phyloP scores from a whole-genome alignment of 2,329 filamentous ascomycete species.

The Colletotrichum endophyticum region DNA sequence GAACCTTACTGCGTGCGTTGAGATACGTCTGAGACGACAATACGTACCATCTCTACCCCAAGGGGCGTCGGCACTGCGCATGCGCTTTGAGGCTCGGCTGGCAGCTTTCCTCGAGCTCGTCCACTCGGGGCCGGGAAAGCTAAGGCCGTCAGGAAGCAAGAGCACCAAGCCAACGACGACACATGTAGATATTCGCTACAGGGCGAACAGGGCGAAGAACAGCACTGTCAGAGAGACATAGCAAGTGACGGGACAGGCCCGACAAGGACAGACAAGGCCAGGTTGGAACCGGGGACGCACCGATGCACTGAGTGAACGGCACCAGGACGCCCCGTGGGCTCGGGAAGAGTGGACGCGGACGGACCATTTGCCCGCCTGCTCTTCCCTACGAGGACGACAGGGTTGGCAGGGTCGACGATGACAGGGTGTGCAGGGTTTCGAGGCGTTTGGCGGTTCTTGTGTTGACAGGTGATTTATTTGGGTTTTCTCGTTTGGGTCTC shows the following conservation, averaged over 20 bases:
- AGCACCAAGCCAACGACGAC: not conserved
- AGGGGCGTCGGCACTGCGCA: not conserved
- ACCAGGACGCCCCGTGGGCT: slow-evolving; percentile 16
- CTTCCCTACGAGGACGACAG: not conserved
- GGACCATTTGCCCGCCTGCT: slow-evolving; percentile 9
- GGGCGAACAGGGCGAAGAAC: too few species aligned
- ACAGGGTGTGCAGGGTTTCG: not conserved
- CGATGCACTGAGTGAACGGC: slow-evolving; percentile 9
- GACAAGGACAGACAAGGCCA: not conserved
- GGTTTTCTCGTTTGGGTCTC: not conserved
- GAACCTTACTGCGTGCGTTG: not conserved
- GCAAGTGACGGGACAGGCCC: not conserved
- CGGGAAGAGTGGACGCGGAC: slow-evolving; percentile 18
- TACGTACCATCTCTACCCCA: not conserved
- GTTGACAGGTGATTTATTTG: not conserved
- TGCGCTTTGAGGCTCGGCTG: not conserved
- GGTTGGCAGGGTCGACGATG: not conserved
- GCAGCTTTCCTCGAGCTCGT: not conserved
- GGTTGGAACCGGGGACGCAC: not conserved
- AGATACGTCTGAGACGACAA: not conserved
- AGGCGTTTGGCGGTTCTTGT: not conserved
- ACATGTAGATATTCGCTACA: not conserved
- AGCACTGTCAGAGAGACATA: too few species aligned
- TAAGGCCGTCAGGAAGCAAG: not conserved
- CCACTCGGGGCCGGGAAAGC: not conserved